Conservation (phyloP, 139 green algal species). For the Gonium pectorale region DNA sequence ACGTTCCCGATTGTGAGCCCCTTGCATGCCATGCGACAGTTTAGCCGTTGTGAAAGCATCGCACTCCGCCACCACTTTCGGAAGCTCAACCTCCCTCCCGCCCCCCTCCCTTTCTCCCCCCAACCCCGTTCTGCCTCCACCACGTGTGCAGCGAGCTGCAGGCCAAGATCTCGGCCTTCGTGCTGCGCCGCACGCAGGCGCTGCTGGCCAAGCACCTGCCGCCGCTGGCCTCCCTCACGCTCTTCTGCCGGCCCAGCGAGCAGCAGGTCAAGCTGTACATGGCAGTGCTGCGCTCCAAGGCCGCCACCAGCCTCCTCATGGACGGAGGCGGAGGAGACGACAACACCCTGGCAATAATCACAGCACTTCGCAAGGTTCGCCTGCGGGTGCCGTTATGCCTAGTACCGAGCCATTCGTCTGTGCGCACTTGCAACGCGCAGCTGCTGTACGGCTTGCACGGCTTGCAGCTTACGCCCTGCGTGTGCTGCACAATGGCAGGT, state of each 20-base stretch:
- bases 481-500: too few species aligned
- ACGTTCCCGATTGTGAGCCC: too few species aligned
- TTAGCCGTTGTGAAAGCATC: too few species aligned
- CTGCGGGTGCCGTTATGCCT: too few species aligned
- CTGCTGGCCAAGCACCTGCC: conserved; percentile 84
- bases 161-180: conserved; percentile 61
- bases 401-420: too few species aligned
- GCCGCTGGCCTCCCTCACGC: conserved; percentile 69
- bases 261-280: conserved; percentile 75
- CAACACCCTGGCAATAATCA: conserved; percentile 73
- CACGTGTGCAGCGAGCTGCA: conserved; percentile 67
- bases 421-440: too few species aligned
- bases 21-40: too few species aligned
- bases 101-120: not conserved
- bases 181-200: conserved; percentile 82
- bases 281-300: conserved; percentile 57
- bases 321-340: conserved; percentile 35
- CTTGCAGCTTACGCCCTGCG: too few species aligned
- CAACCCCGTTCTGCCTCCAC: not conserved
- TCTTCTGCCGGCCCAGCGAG: conserved; percentile 79
- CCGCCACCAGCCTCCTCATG: conserved; percentile 46
- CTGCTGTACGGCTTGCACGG: too few species aligned
- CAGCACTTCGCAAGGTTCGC: conserved; percentile 76
- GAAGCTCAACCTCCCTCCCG: too few species aligned
- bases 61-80: too few species aligned